Conservation (phyloP, 2,329 filamentous ascomycete genomes). For the Domatiomyces globalis region DNA sequence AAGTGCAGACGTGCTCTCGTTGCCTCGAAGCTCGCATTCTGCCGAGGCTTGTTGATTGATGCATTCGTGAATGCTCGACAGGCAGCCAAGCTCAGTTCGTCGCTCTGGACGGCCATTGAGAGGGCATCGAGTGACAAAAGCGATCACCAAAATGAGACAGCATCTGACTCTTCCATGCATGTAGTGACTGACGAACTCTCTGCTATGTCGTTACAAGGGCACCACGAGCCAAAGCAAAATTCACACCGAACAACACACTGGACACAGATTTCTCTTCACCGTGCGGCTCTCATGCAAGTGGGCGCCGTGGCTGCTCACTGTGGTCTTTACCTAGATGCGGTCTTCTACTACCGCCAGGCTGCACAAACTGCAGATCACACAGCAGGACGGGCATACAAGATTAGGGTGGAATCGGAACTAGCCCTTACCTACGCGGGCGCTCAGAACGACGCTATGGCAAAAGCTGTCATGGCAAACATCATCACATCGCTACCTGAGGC, state of each 20-base stretch:
- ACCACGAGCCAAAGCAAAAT: background rate
- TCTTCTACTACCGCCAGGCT: conserved; percentile 77
- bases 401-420: conserved; percentile 4
- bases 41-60: conserved; percentile 5
- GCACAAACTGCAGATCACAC: conserved; percentile 51
- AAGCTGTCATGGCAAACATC: background rate
- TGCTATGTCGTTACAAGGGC: conserved; percentile 23
- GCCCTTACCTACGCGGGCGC: conserved; percentile 10
- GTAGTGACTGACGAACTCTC: conserved; percentile 26
- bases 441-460: background rate
- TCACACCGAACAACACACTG: conserved; percentile 50
- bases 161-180: conserved; percentile 21
- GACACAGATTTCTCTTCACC: conserved; percentile 60
- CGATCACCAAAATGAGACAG: conserved; percentile 2
- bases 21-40: conserved; percentile 10
- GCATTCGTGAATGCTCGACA: conserved; percentile 13
- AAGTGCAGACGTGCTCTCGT: conserved; percentile 2
- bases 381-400: background rate
- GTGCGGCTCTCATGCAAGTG: conserved; percentile 57
- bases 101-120: conserved; percentile 14
- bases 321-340: conserved; percentile 74
- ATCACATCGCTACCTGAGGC: conserved; percentile 29
- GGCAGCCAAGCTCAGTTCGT: conserved; percentile 12
- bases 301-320: conserved; percentile 68
- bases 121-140: conserved; percentile 17